A percentile compares a stretch with the other conserved stretches of the same genome.
Evolutionary conservation across 768 basidiomycete species (phyloP).

Genomic region (Tricholoma hemisulphureum): DNA sequence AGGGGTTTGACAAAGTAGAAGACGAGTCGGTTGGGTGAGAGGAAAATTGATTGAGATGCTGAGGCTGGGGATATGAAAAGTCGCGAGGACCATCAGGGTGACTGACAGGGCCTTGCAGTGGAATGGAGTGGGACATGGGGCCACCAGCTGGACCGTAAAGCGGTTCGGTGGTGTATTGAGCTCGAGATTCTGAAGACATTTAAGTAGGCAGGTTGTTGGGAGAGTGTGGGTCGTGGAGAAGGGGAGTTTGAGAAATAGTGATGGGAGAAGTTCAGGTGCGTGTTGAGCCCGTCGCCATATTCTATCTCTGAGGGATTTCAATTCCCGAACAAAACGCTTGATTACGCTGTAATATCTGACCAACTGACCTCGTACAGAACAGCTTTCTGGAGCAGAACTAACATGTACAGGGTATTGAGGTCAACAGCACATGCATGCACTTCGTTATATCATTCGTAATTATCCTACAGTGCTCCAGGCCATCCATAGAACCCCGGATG

Average conservation of each 20-base stretch:
- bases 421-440: constrained; percentile 3
- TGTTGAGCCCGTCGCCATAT: constrained; percentile 21
- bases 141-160: constrained; percentile 40
- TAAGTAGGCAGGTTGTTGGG: constrained; percentile 26
- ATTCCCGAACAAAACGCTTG: constrained; percentile 21
- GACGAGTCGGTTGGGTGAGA: constrained; percentile 28
- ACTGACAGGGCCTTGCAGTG: constrained; percentile 41
- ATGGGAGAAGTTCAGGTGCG: constrained; percentile 27
- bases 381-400: not conserved
- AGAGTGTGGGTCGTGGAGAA: constrained; percentile 27
- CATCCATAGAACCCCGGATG: constrained; percentile 33
- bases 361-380: not conserved
- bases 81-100: constrained; percentile 43
- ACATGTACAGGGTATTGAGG: not conserved
- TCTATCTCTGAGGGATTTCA: constrained; percentile 18
- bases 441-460: no score
- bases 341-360: constrained; percentile 3
- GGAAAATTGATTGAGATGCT: constrained; percentile 38
- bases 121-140: constrained; percentile 43
- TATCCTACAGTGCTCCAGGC: no score
- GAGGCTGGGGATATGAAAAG: constrained; percentile 40
- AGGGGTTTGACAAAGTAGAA: constrained; percentile 26
- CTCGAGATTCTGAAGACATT: constrained; percentile 37
- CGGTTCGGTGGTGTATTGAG: constrained; percentile 29
- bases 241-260: constrained; percentile 25